phyloP scores from a whole-genome alignment of 768 basidiomycete genomes.

The Lentinula lateritia region DNA sequence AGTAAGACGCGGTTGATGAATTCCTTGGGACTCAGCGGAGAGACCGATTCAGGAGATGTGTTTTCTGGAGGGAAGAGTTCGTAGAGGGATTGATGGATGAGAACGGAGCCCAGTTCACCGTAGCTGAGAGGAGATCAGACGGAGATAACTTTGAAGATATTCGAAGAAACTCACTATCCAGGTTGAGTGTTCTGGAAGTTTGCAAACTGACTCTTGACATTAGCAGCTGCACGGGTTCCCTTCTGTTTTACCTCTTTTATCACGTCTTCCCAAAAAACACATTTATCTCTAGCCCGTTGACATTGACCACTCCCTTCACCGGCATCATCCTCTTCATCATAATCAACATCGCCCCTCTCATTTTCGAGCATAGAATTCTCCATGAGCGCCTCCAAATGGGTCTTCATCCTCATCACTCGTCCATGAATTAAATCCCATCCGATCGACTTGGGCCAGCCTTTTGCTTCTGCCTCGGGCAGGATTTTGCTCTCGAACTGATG shows the following conservation, averaged over 20 bases:
- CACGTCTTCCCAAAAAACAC: conserved; percentile 63
- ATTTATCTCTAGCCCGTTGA: conserved; percentile 7
- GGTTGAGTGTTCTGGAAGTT: conserved; percentile 81
- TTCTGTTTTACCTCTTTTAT: conserved; percentile 57
- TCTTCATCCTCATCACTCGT: conserved; percentile 49
- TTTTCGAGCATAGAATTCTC: conserved; percentile 27
- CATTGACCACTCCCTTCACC: conserved; percentile 9
- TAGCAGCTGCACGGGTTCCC: conserved; percentile 59
- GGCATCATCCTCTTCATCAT: conserved; percentile 18
- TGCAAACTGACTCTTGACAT: conserved; percentile 69
- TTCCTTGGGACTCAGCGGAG: conserved; percentile 66
- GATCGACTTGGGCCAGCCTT: conserved; percentile 75
- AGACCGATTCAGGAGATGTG: conserved; percentile 46
- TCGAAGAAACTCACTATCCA: conserved; percentile 67
- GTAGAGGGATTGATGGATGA: conserved; percentile 74
- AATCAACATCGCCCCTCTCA: conserved; percentile 15
- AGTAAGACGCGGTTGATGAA: conserved; percentile 85
- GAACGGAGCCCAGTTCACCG: conserved; percentile 77
- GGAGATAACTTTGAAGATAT: not conserved
- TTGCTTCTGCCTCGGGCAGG: conserved; percentile 62
- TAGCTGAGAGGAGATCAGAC: conserved; percentile 45
- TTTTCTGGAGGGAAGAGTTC: conserved; percentile 64
- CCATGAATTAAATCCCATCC: conserved; percentile 52
- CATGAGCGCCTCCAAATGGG: conserved; percentile 44
- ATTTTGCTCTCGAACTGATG: conserved; percentile 74